Conservation (phyloP, 352 stramenopile genomes). For the Globisporangium paddicum region DNA sequence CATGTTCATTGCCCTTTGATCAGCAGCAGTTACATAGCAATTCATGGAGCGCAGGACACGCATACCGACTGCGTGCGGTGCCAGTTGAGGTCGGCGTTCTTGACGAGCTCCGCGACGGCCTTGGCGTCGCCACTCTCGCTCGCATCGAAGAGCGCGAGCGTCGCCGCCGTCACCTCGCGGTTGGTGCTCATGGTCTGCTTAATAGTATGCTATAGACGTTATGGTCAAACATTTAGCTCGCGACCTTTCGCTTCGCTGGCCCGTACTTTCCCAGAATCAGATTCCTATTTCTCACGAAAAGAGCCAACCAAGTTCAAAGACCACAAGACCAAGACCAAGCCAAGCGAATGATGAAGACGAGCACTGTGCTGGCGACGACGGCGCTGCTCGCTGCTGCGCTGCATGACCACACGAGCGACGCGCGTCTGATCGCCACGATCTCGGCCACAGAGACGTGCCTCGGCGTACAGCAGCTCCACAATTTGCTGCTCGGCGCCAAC, state of each 20-base stretch:
- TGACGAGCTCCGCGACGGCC: constrained; percentile 37
- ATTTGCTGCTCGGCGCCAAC: constrained; percentile 15
- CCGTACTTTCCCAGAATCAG: constrained; percentile 10
- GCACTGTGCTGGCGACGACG: constrained; percentile 9
- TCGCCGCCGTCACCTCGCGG: constrained; percentile 49
- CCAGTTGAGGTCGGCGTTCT: constrained; percentile 64
- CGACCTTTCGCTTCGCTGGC: constrained; percentile 5
- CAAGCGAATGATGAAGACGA: neutral
- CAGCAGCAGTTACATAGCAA: neutral
- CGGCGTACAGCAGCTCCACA: constrained; percentile 22
- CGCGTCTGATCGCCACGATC: neutral
- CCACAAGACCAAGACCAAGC: neutral
- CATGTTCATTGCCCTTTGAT: neutral
- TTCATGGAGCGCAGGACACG: neutral
- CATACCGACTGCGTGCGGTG: constrained; percentile 57
- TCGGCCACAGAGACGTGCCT: constrained; percentile 9
- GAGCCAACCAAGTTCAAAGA: neutral
- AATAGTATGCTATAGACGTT: neutral
- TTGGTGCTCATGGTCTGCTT: constrained; percentile 60
- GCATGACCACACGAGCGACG: neutral
- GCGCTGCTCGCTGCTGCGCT: constrained; percentile 6
- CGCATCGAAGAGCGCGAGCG: constrained; percentile 51
- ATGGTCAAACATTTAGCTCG: neutral
- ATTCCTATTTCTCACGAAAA: neutral
- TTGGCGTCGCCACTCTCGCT: constrained; percentile 48